Percentiles rank a stretch among this genome's conserved stretches.
phyloP scores from a whole-genome alignment of 2,329 filamentous ascomycete species.

The Ophiostoma sp. region DNA sequence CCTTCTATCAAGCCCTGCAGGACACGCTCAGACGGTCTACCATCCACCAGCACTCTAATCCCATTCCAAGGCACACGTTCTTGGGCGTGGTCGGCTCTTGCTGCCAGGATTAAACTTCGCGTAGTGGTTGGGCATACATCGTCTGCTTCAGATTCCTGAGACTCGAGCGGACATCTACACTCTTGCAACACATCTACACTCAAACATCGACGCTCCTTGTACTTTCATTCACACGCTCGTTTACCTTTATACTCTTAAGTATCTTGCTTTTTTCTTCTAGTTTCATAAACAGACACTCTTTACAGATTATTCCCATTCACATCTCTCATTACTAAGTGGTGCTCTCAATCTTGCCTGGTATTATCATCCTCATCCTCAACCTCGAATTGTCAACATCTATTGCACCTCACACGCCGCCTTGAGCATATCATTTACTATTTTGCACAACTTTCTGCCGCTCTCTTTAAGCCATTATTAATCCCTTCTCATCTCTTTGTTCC shows the following conservation, averaged over 20 bases:
- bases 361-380: not conserved
- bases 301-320: not conserved
- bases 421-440: not conserved
- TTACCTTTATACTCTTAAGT: conserved; percentile 1
- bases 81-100: not conserved
- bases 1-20: not conserved
- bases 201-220: not conserved
- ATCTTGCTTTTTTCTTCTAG: not conserved
- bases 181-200: not conserved
- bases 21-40: not conserved
- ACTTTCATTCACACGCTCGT: not conserved
- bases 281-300: not conserved
- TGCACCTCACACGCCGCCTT: not conserved
- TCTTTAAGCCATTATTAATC: not conserved
- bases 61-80: not conserved
- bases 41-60: not conserved
- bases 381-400: not conserved
- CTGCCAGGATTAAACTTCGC: not conserved
- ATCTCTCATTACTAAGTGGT: not conserved
- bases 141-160: conserved; percentile 2
- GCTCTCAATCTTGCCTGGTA: not conserved
- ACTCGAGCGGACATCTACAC: not conserved
- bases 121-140: not conserved
- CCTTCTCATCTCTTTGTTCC: not conserved
- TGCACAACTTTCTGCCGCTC: not conserved